Evolutionary conservation across 805 yeast genomes (phyloP), one percentile per base, ranked within the genome.

Genomic region (Suhomyces vadensis): DNA sequence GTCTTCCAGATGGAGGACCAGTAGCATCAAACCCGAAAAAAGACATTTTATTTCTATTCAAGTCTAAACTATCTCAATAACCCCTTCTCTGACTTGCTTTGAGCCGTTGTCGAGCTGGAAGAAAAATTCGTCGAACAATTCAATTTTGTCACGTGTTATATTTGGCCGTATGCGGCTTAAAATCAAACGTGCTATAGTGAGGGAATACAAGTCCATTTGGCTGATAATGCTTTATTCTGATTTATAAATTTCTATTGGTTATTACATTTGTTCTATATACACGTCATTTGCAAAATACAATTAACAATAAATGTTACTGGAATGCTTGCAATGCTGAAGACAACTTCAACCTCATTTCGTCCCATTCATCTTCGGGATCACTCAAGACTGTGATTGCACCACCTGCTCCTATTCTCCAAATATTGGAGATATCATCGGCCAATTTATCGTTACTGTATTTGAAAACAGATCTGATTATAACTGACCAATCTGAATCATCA

Each of bases 401-500:
- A 11, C 99, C 99, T 6, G 99, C 99, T 1, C 99, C 99, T 43
- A 92, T 79, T 49, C 89, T 73, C 95, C 96, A 94, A 5, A 67
- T 57, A 6, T 61, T 57, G 17, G 39, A 42, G 9, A 25, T 40
- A 3, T 33, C 44, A n/a, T 43, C 49, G 38, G 69, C 61, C 13
- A 55, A 62, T 7, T 47, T 41, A 52, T 83, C 89, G 27, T 75
- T 67, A 19, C 67, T 57, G 60, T 88, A 87, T 46, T 78, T 78
- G 61, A 81, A 89, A 41, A 89, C 73, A 1, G 96, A 87, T 35
- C 99, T 74, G 45, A 94, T 94, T 33, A 90, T 81, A 5, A 94
- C 99, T 52, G 96, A 87, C 97, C 98, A 94, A 60, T 94, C 99
- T 1, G 95, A 87, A 40, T 79, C 82, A 55, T 87, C 90, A 20